phyloP scores from a whole-genome alignment of 208 protist genomes.

The Trypanosoma cruzi region DNA sequence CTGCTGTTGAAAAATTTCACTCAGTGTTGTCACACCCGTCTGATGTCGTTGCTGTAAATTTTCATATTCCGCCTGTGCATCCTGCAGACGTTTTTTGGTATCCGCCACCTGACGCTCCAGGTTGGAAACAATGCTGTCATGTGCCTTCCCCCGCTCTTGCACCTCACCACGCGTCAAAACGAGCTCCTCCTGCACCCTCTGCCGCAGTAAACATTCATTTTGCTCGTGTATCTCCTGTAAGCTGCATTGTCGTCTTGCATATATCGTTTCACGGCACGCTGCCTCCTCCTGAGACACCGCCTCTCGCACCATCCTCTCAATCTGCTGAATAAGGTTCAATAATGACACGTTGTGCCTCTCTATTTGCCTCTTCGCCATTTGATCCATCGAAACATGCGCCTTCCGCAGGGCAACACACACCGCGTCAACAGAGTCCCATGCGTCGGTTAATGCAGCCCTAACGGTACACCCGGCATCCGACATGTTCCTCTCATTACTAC shows the following conservation, averaged over 20 bases:
- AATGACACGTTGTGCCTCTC: not conserved
- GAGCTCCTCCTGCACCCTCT: slow-evolving; percentile 3
- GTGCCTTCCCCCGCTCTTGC: slow-evolving; percentile 4
- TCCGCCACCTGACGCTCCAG: slow-evolving; percentile 25
- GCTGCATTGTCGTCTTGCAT: not conserved
- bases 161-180: not conserved
- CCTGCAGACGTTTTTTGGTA: slow-evolving; percentile 12
- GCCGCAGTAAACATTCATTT: not conserved
- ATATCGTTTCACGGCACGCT: not conserved
- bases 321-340: not conserved
- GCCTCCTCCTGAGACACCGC: not conserved
- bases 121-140: not conserved
- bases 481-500: not conserved
- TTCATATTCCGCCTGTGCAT: not conserved
- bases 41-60: slow-evolving; percentile 1
- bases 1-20: slow-evolving; percentile 11
- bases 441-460: slow-evolving; percentile 2
- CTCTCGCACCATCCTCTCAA: not conserved
- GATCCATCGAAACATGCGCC: not conserved
- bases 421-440: slow-evolving; percentile 19
- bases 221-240: not conserved
- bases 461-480: not conserved
- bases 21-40: not conserved
- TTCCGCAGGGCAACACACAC: slow-evolving; percentile 7
- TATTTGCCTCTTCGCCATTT: not conserved